Percentiles rank a stretch among this genome's conserved stretches.
Conservation (phyloP, 345 rosid species). For the Populus nigra region DNA sequence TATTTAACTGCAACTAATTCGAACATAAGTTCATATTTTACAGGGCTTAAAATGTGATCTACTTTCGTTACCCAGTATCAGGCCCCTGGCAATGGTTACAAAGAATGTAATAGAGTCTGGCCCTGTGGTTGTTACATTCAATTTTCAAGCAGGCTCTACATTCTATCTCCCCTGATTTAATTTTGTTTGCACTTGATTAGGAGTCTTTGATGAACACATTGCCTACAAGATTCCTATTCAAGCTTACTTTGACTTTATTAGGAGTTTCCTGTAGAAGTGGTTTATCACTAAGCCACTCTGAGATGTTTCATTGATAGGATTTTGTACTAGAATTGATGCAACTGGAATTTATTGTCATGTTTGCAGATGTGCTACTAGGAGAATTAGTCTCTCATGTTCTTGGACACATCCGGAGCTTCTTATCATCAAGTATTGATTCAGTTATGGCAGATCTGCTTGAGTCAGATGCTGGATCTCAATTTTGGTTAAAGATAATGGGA, state of each 20-base stretch:
- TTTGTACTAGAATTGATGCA: too few relatives aligned
- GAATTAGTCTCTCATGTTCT: constrained; percentile 61
- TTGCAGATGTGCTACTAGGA: constrained; percentile 75
- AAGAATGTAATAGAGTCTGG: neutral
- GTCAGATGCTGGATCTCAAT: constrained; percentile 42
- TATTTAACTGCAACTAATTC: neutral
- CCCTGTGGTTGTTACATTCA: neutral
- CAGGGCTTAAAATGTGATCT: neutral
- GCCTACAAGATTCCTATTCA: neutral
- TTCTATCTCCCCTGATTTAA: neutral
- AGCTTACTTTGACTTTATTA: neutral
- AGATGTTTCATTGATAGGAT: neutral
- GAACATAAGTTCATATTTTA: neutral
- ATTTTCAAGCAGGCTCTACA: neutral
- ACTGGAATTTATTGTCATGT: constrained; percentile 6
- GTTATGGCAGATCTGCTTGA: constrained; percentile 38
- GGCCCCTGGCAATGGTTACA: neutral
- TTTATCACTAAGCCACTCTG: neutral
- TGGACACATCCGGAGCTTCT: constrained; percentile 48
- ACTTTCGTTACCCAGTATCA: neutral
- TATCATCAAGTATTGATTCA: constrained; percentile 42
- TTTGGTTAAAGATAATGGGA: constrained; percentile 70
- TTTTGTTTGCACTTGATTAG: neutral
- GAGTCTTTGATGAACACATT: neutral
- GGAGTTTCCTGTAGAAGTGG: neutral